Evolutionary conservation across 1,139 yeast genomes (phyloP).

Genomic region (Pichia sp.): DNA sequence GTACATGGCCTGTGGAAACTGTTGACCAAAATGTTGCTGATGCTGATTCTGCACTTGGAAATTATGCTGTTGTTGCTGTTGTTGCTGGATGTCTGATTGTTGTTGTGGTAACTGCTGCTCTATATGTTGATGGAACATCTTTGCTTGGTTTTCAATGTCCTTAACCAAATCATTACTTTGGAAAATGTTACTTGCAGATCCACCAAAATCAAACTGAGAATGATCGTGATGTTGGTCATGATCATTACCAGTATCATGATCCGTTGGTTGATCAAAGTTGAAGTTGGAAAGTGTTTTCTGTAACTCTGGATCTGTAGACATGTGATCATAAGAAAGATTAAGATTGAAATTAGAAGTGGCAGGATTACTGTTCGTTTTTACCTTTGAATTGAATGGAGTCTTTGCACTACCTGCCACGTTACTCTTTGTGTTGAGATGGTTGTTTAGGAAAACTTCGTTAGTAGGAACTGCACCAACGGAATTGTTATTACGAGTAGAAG

Average conservation of each 20-base stretch:
- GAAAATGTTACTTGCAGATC: conserved; percentile 7
- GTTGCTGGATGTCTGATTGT: conserved; percentile 1
- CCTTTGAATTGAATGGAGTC: conserved; percentile 7
- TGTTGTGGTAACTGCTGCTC: conserved; percentile 17
- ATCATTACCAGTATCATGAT: conserved; percentile 1
- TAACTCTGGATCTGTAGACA: background rate
- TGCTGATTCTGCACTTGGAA: background rate
- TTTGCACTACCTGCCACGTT: conserved; percentile 9
- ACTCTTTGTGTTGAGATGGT: conserved; percentile 12
- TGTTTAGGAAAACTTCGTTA: conserved; percentile 68
- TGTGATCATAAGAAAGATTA: conserved; percentile 4
- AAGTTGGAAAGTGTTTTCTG: conserved; percentile 19
- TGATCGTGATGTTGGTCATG: background rate
- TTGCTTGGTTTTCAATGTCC: conserved; percentile 9
- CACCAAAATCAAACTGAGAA: too few relatives aligned
- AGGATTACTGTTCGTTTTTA: conserved; percentile 2
- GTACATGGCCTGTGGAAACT: background rate
- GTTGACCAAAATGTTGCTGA: background rate
- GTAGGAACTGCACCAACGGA: conserved; percentile 54
- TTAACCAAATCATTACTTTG: conserved; percentile 10
- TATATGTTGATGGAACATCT: conserved; percentile 13
- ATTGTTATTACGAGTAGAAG: background rate
- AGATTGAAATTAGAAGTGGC: conserved; percentile 6
- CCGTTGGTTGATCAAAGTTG: conserved; percentile 15
- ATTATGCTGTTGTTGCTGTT: background rate